Evolutionary conservation across 805 yeast species (phyloP), one percentile per base, ranked within the genome.

Genomic region (Myxozyma nipponensis): DNA sequence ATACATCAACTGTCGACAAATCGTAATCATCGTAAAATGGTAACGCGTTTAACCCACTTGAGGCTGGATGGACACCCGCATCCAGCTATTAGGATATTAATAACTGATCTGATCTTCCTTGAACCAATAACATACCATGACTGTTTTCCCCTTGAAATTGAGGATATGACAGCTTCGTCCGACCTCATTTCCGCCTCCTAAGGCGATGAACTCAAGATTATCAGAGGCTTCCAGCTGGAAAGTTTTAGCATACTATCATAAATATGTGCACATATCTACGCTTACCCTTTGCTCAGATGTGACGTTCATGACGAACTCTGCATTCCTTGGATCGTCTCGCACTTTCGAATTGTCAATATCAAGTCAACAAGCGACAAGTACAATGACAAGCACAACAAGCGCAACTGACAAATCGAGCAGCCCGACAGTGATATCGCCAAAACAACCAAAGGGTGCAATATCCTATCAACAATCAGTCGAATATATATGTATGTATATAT

Each of bases 101-200:
- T 28, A 28, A 28, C 13, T 13, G 13, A 7, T 28, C 13, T 28
- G 7, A 4, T 17, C 18, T 13, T 15, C 18, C 17, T 7, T 32
- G 30, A 15, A 32, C 32, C 7, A 28, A 34, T n/a, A 7, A 24
- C 46, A 22, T 50, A 59, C 61, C 98, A 93, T 93, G 44, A 93
- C 83, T 3, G 91, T 90, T 64, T 93, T 91, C 50, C 95, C 96
- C 65, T 88, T 89, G 69, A 84, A 93, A 59, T 86, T 90, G 28
- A 93, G 73, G 39, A 93, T 82, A 64, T 93, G 98, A 64, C 98
- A 91, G 30, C 96, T 87, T 52, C 99, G 72, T 2, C 99, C 99
- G 4, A 93, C 99, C 66, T 93, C 99, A 60, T 85, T 87, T 57
- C 98, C 95, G n/a, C 98, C 99, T 5, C 99, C 99, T 4, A 93